Percentiles rank a stretch among this genome's conserved stretches.
phyloP scores from a whole-genome alignment of 2,329 filamentous ascomycete species.

The Epichloe sylvatica region DNA sequence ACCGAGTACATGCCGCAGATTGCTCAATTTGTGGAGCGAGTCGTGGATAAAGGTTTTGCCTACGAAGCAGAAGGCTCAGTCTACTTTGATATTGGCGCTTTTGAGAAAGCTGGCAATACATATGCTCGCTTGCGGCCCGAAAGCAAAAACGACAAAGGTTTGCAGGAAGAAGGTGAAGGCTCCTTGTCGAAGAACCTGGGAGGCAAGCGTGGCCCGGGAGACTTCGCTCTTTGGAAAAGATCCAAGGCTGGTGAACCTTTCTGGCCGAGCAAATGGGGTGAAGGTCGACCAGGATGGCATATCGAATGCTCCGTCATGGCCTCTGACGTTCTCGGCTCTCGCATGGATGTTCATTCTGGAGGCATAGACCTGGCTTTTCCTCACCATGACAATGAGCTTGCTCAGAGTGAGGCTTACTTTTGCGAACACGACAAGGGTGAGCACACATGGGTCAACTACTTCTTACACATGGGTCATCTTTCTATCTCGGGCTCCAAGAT shows the following conservation, averaged over 20 bases:
- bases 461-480: slow-evolving; percentile 87
- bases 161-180: slow-evolving; percentile 83
- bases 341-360: slow-evolving; percentile 87
- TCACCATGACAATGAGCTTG: slow-evolving; percentile 85
- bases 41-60: slow-evolving; percentile 74
- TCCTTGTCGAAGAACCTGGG: slow-evolving; percentile 50
- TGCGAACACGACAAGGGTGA: slow-evolving; percentile 34
- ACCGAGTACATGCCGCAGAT: slow-evolving; percentile 87
- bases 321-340: slow-evolving; percentile 66
- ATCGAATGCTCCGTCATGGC: slow-evolving; percentile 97
- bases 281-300: slow-evolving; percentile 85
- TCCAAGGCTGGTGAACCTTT: slow-evolving; percentile 84
- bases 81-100: slow-evolving; percentile 83
- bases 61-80: slow-evolving; percentile 76
- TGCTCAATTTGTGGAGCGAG: slow-evolving; percentile 66
- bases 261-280: slow-evolving; percentile 80
- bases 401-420: slow-evolving; percentile 82
- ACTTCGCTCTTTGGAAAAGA: slow-evolving; percentile 91
- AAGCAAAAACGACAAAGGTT: slow-evolving; percentile 66
- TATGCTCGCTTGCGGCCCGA: slow-evolving; percentile 80
- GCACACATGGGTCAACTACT: slow-evolving; percentile 86
- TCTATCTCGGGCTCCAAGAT: slow-evolving; percentile 81
- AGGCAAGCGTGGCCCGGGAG: slow-evolving; percentile 60
- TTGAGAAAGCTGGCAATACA: slow-evolving; percentile 69
- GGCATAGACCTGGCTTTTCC: slow-evolving; percentile 86